Percentiles rank a stretch among this genome's conserved stretches.
These are phyloP conservation scores for Globisporangium canariense DNA, from an alignment of 352 stramenopile species.

Conservation along the genomic window DNA sequence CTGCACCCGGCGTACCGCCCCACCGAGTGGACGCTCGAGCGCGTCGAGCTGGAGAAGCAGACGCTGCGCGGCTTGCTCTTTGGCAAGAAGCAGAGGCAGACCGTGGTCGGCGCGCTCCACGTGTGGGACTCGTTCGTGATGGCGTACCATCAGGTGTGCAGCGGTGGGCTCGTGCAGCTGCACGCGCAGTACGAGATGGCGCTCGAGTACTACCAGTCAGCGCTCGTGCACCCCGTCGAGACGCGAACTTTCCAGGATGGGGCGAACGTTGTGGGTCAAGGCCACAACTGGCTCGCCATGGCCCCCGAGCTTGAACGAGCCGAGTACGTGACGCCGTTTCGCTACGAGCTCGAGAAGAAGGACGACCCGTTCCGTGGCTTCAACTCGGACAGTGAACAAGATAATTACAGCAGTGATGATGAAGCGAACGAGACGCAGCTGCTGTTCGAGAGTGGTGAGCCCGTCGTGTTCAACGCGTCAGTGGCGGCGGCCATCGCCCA, in stretches of 20 bases:
- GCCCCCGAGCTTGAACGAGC: constrained; percentile 12
- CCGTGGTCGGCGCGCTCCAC: constrained; percentile 5
- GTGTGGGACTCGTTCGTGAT: constrained; percentile 31
- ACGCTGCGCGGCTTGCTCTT: constrained; percentile 24
- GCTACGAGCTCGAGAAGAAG: neutral
- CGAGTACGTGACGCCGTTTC: constrained; percentile 9
- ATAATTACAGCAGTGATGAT: neutral
- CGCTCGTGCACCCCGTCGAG: constrained; percentile 32
- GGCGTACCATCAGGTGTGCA: constrained; percentile 40
- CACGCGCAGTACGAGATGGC: constrained; percentile 48
- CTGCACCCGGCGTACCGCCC: constrained; percentile 30
- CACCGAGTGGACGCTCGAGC: constrained; percentile 39
- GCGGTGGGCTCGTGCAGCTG: constrained; percentile 36
- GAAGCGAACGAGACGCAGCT: neutral
- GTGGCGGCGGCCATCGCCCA: neutral
- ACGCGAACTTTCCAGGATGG: constrained; percentile 30
- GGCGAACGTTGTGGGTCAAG: constrained; percentile 29
- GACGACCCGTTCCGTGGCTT: neutral
- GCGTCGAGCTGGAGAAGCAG: constrained; percentile 37
- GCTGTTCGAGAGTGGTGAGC: constrained; percentile 13
- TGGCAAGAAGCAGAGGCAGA: constrained; percentile 9
- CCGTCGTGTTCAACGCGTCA: neutral
- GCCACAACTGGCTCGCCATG: constrained; percentile 45
- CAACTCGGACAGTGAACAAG: neutral
- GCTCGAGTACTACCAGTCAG: constrained; percentile 58